Conservation (phyloP, 176 grass and related monocot genomes). For the Raddia guianensis region DNA sequence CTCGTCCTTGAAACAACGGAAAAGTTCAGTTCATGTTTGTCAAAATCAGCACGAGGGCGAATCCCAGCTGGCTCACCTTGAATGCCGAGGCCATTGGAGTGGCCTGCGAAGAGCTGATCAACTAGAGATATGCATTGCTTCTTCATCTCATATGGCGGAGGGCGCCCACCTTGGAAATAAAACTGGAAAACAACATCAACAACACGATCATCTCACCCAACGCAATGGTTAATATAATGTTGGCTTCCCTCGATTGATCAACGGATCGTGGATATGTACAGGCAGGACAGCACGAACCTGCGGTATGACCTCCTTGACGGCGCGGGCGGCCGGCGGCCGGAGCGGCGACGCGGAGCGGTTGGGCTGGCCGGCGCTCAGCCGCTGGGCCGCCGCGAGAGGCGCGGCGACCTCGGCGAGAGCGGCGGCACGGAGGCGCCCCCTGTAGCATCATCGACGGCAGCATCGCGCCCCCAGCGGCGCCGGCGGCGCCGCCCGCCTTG, state of each 20-base stretch:
- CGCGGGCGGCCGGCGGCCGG: slow-evolving; percentile 52
- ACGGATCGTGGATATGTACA: background rate
- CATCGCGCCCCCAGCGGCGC: slow-evolving; percentile 22
- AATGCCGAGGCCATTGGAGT: slow-evolving; percentile 66
- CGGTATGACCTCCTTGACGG: slow-evolving; percentile 76
- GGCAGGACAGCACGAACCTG: slow-evolving; percentile 53
- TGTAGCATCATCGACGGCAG: slow-evolving; percentile 73
- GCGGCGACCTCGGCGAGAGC: slow-evolving; percentile 87
- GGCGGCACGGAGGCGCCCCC: slow-evolving; percentile 73
- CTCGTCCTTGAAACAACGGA: background rate
- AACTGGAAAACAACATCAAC: slow-evolving; percentile 53
- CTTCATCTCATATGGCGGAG: slow-evolving; percentile 60
- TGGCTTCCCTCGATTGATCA: background rate
- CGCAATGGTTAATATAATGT: background rate
- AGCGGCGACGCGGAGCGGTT: slow-evolving; percentile 64
- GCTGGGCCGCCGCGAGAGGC: slow-evolving; percentile 57
- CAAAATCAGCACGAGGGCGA: background rate
- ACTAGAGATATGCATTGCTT: slow-evolving; percentile 60
- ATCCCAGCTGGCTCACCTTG: slow-evolving; percentile 49
- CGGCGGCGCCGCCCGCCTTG: slow-evolving; percentile 41
- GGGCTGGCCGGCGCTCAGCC: slow-evolving; percentile 38
- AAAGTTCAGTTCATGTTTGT: background rate
- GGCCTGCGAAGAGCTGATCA: slow-evolving; percentile 69
- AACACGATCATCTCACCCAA: background rate
- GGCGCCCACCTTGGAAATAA: slow-evolving; percentile 79